Evolutionary conservation across 2,329 filamentous ascomycete genomes (phyloP).

Genomic region (Aureobasidium uvarum): DNA sequence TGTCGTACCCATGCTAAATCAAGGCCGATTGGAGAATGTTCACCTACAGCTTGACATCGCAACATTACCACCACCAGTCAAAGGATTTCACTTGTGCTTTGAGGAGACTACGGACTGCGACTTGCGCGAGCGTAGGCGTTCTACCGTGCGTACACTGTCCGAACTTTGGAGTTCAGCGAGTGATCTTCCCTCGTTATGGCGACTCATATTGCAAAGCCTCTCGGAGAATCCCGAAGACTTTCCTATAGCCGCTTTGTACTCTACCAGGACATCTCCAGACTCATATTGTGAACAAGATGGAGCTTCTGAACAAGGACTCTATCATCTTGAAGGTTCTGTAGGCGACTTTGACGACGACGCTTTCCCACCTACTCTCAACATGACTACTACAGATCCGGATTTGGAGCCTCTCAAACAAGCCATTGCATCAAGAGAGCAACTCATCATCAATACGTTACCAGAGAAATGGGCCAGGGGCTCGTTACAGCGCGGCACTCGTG

Average conservation of each 20-base stretch:
- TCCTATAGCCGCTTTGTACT: slow-evolving; percentile 6
- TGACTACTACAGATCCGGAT: background rate
- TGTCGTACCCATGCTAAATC: slow-evolving; percentile 14
- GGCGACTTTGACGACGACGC: background rate
- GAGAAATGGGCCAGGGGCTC: background rate
- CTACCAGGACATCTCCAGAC: background rate
- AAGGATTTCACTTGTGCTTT: background rate
- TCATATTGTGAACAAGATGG: background rate
- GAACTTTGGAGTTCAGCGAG: background rate
- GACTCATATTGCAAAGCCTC: background rate
- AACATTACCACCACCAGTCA: background rate
- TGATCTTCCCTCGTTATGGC: slow-evolving; percentile 1
- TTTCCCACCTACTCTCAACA: background rate
- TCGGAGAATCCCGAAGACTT: background rate
- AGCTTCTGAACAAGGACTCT: background rate
- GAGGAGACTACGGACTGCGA: background rate
- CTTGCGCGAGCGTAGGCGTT: background rate
- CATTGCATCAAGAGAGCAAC: background rate
- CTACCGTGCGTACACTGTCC: background rate
- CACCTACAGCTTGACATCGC: background rate
- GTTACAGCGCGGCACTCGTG: background rate
- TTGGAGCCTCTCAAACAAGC: slow-evolving; percentile 1
- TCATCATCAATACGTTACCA: background rate
- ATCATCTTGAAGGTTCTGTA: background rate
- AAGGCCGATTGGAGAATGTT: background rate